phyloP scores from a whole-genome alignment of 106 monocot species.

The Dactylorhiza incarnata region DNA sequence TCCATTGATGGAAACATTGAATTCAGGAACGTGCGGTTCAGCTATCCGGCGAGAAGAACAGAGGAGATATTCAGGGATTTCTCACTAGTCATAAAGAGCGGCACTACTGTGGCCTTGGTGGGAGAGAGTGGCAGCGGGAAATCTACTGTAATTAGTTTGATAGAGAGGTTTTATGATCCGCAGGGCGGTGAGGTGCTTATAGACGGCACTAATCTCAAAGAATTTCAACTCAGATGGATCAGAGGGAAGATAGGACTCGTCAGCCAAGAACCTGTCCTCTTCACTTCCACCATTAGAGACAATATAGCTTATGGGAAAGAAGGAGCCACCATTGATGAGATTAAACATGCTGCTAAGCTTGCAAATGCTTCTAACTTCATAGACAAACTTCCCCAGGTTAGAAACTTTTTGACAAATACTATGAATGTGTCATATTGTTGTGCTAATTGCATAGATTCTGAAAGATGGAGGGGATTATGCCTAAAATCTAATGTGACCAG shows the following conservation, averaged over 20 bases:
- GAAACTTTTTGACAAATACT: not conserved
- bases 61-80: constrained; percentile 27
- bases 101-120: constrained; percentile 29
- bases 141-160: constrained; percentile 35
- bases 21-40: constrained; percentile 31
- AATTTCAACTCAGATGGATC: constrained; percentile 33
- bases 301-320: constrained; percentile 45
- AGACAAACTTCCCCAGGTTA: constrained; percentile 41
- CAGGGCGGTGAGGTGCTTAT: constrained; percentile 32
- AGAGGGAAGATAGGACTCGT: constrained; percentile 38
- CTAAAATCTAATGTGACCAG: not conserved
- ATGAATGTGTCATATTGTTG: not conserved
- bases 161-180: constrained; percentile 41
- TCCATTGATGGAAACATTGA: constrained; percentile 39
- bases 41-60: constrained; percentile 40
- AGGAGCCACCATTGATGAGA: constrained; percentile 30
- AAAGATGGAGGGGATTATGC: too few relatives aligned
- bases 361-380: constrained; percentile 40
- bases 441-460: not conserved
- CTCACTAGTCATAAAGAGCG: constrained; percentile 22
- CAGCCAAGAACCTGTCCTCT: constrained; percentile 37
- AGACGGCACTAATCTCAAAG: constrained; percentile 31
- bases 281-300: constrained; percentile 29
- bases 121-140: constrained; percentile 45
- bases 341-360: constrained; percentile 25